These are phyloP conservation scores for Ganoderma meredithae DNA, from an alignment of 1,284 basidiomycete genomes.

Conservation along the genomic window DNA sequence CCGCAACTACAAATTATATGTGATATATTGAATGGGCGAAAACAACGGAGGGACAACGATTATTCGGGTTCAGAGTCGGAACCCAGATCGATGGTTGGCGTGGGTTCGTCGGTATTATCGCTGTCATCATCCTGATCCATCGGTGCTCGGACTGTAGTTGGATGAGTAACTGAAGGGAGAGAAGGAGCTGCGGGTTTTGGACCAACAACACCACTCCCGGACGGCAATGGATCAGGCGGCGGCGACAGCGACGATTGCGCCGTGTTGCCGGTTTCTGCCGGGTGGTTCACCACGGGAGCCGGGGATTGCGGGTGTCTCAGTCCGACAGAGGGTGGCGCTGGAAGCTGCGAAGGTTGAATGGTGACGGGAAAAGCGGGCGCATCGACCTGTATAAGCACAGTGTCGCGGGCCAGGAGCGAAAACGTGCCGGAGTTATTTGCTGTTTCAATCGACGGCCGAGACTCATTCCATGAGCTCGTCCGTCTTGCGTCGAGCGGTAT, in stretches of 20 bases:
- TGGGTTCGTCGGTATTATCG: constrained; percentile 60
- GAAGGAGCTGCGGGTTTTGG: constrained; percentile 20
- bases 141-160: constrained; percentile 32
- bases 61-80: constrained; percentile 53
- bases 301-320: constrained; percentile 3
- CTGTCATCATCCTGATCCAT: constrained; percentile 40
- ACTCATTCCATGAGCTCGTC: neutral
- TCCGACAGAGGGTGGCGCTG: constrained; percentile 4
- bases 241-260: constrained; percentile 22
- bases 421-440: constrained; percentile 16
- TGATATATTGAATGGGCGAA: constrained; percentile 10
- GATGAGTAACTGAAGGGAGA: constrained; percentile 8
- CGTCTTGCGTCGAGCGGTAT: constrained; percentile 12
- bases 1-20: neutral
- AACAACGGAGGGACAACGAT: constrained; percentile 2
- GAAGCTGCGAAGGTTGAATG: neutral
- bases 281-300: neutral
- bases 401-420: constrained; percentile 6
- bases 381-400: constrained; percentile 26
- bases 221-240: constrained; percentile 30
- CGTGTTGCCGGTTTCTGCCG: neutral
- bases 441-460: neutral
- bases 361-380: constrained; percentile 4
- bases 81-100: constrained; percentile 60
- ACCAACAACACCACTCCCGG: constrained; percentile 20